Conservation (phyloP, 2,329 filamentous ascomycete species). For the Beauveria asiatica region DNA sequence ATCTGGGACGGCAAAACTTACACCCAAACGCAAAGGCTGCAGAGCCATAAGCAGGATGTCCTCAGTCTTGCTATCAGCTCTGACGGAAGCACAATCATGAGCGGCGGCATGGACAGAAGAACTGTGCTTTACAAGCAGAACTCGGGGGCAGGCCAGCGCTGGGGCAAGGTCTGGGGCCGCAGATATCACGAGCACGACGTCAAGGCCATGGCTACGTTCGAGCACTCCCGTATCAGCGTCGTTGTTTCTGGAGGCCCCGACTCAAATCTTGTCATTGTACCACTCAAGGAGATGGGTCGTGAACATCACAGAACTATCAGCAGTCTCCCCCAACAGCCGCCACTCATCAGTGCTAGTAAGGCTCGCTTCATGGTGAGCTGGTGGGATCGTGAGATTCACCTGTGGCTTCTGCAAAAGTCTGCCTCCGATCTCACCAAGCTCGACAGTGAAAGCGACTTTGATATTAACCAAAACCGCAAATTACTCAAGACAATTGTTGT, state of each 20-base stretch:
- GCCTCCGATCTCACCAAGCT: conserved; percentile 37
- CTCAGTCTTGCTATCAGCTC: conserved; percentile 75
- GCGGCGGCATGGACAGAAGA: conserved; percentile 83
- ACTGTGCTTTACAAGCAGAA: conserved; percentile 74
- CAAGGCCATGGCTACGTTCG: conserved; percentile 86
- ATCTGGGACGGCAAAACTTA: conserved; percentile 94
- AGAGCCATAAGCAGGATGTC: conserved; percentile 82
- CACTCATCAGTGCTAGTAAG: conserved; percentile 62
- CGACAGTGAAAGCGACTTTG: conserved; percentile 29
- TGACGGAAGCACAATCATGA: conserved; percentile 76
- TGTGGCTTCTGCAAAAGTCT: conserved; percentile 58
- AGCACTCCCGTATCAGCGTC: conserved; percentile 74
- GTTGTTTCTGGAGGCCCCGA: conserved; percentile 90
- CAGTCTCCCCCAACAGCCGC: conserved; percentile 71
- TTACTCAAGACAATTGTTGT: conserved; percentile 61
- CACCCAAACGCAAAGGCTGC: conserved; percentile 75
- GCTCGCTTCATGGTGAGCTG: conserved; percentile 76
- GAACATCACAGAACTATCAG: conserved; percentile 78
- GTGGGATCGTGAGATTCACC: conserved; percentile 81
- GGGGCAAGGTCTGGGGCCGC: conserved; percentile 79
- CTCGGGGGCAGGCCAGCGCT: conserved; percentile 53
- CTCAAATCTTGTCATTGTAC: conserved; percentile 71
- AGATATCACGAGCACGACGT: conserved; percentile 91
- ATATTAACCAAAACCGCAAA: conserved; percentile 48
- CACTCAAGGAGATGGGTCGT: conserved; percentile 63